Base-by-base conservation (phyloP, 257 asterid species). In the Solanum etuberosum region DNA sequence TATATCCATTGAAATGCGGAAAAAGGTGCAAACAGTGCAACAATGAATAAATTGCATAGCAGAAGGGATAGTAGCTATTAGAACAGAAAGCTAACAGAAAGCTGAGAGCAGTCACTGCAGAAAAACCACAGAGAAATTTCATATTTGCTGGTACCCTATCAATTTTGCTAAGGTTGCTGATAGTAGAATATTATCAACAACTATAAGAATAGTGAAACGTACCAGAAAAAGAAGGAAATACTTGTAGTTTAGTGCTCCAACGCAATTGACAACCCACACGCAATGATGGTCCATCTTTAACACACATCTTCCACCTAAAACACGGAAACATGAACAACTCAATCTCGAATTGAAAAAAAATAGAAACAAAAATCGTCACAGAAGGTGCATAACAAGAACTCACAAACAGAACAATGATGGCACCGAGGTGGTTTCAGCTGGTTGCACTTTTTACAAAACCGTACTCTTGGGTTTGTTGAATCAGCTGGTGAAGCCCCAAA, bases 351-450 rank as follows among this genome's bases (percentile, higher is more conserved):
- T 88, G 88, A 85, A 54, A 34, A 35, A n/a, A 84, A 83, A 84
- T 11, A 67, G 32, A 83, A 77, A 51, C 82, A 81, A 83, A 68
- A 82, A 86, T 86, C 32, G 20, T 86, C 78, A 74, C 73, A 85
- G 37, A 74, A 85, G 51, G 48, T 37, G 72, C 86, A 88, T 72
- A 78, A 71, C 85, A 92, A 86, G 88, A 90, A 93, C 99, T 95
- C 92, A 97, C 99, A 97, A 91, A 97, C 98, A 91, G 99, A 97
- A 92, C 99, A 97, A 89, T 97, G 99, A 93, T 96, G 99, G 93
- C 99, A 97, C 70, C 99, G 97, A 84, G 99, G 98, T 88, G 99
- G 99, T 87, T 97, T 97, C 89, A 93, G 89, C 94, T 95, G 99
- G 92, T 93, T 97, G 94, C 99, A 97, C 90, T 97, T 97, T 86